Conservation (phyloP, 495 filamentous ascomycete genomes). For the Hypomontagnella monticulosa region DNA sequence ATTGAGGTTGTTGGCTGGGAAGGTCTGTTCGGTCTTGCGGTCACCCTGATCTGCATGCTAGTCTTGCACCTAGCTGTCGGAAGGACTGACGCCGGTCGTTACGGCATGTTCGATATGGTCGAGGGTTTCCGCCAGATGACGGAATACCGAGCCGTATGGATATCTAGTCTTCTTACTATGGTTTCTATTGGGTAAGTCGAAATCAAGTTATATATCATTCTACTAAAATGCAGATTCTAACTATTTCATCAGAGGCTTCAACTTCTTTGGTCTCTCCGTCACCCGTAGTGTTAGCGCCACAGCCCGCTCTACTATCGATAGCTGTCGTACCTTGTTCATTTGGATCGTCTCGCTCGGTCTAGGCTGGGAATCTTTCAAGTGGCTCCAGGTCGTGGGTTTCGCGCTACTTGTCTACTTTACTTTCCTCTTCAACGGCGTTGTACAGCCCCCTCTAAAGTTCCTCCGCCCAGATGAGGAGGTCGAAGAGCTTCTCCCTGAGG, state of each 20-base stretch:
- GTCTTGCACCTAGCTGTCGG: constrained; percentile 82
- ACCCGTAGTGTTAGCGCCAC: constrained; percentile 90
- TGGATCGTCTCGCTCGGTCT: constrained; percentile 94
- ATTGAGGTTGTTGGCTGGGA: constrained; percentile 96
- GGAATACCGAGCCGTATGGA: constrained; percentile 70
- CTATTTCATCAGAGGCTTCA: constrained; percentile 77
- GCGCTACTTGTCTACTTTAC: constrained; percentile 93
- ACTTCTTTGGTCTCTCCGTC: constrained; percentile 96
- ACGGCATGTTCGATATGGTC: constrained; percentile 88
- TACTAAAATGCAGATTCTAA: constrained; percentile 17
- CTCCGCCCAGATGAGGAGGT: constrained; percentile 64
- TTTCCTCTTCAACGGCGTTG: constrained; percentile 93
- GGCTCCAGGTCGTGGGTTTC: constrained; percentile 93
- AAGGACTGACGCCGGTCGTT: constrained; percentile 72
- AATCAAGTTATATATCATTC: constrained; percentile 10
- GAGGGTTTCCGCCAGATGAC: constrained; percentile 85
- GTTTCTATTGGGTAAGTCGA: constrained; percentile 86
- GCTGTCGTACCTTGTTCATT: constrained; percentile 96
- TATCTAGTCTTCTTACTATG: constrained; percentile 90
- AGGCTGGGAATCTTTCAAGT: constrained; percentile 98
- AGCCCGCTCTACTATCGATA: constrained; percentile 93
- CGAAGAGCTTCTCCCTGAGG: constrained; percentile 80
- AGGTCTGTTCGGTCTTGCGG: constrained; percentile 88
- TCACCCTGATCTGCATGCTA: constrained; percentile 82
- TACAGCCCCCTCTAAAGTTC: constrained; percentile 75